Evolutionary conservation across 2,329 filamentous ascomycete species (phyloP).

Genomic region (Exophiala spinifera): DNA sequence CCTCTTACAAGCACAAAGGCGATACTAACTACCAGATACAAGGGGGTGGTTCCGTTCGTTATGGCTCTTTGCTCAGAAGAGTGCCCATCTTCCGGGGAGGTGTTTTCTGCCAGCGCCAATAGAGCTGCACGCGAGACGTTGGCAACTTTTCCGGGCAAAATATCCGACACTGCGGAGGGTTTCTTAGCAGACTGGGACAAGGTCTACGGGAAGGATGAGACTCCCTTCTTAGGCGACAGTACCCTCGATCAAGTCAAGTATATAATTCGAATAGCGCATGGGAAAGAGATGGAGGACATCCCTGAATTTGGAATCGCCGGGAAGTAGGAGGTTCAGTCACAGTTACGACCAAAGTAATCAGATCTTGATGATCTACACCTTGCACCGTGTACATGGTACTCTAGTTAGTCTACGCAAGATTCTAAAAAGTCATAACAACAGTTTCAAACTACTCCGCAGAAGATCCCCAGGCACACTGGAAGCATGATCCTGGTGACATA

Average conservation of each 20-base stretch:
- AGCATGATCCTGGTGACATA: conserved; percentile 34
- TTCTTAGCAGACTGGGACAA: conserved; percentile 14
- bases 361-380: no score
- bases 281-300: conserved; percentile 19
- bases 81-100: conserved; percentile 13
- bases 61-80: conserved; percentile 12
- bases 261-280: conserved; percentile 10
- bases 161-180: conserved; percentile 8
- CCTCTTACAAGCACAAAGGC: no score
- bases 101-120: conserved; percentile 11
- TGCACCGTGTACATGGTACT: no score
- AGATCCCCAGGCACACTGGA: no score
- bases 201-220: conserved; percentile 9
- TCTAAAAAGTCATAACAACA: no score
- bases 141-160: conserved; percentile 14
- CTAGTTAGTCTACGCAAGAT: no score
- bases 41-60: conserved; percentile 14
- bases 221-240: conserved; percentile 5
- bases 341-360: background rate
- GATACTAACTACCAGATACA: no score
- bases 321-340: no score
- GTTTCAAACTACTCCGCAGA: no score
- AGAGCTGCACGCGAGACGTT: conserved; percentile 13
- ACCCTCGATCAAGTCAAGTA: conserved; percentile 18
- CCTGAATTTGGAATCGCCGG: conserved; percentile 12